Evolutionary conservation across 805 yeast species (phyloP).

Genomic region (Wickerhamiella australiensis): DNA sequence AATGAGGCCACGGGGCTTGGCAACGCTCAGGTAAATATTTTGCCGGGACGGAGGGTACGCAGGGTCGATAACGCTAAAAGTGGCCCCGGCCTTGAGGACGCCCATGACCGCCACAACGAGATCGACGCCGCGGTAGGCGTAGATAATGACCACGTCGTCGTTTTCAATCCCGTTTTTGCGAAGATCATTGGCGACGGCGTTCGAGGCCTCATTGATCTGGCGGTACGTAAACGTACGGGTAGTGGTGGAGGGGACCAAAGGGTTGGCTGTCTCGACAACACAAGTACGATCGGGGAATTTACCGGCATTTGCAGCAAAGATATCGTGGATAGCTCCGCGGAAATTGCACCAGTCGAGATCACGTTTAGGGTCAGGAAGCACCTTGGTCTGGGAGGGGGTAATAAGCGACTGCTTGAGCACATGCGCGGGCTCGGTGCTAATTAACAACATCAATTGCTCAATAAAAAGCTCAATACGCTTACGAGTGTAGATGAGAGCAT

Average conservation of each 20-base stretch:
- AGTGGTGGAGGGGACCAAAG: constrained; percentile 32
- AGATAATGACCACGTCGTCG: constrained; percentile 96
- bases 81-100: constrained; percentile 95
- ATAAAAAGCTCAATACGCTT: constrained; percentile 57
- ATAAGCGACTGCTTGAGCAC: constrained; percentile 56
- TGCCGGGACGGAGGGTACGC: constrained; percentile 99
- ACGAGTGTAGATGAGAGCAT: constrained; percentile 57
- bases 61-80: constrained; percentile 96
- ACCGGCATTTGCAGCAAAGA: constrained; percentile 77
- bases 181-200: constrained; percentile 81
- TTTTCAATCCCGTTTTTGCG: constrained; percentile 66
- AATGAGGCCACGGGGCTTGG: constrained; percentile 82
- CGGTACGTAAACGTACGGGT: constrained; percentile 69
- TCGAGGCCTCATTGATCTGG: constrained; percentile 87
- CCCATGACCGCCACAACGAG: constrained; percentile 95
- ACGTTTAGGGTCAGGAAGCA: constrained; percentile 76
- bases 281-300: constrained; percentile 77
- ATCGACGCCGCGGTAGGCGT: constrained; percentile 96
- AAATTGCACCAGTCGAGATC: constrained; percentile 84
- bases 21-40: constrained; percentile 82
- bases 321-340: constrained; percentile 94
- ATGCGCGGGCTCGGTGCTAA: constrained; percentile 19
- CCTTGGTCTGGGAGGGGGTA: constrained; percentile 47
- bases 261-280: constrained; percentile 79
- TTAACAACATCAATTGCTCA: constrained; percentile 48